Evolutionary conservation across 768 basidiomycete genomes (phyloP).

Genomic region (Lactifluus subvellereus): DNA sequence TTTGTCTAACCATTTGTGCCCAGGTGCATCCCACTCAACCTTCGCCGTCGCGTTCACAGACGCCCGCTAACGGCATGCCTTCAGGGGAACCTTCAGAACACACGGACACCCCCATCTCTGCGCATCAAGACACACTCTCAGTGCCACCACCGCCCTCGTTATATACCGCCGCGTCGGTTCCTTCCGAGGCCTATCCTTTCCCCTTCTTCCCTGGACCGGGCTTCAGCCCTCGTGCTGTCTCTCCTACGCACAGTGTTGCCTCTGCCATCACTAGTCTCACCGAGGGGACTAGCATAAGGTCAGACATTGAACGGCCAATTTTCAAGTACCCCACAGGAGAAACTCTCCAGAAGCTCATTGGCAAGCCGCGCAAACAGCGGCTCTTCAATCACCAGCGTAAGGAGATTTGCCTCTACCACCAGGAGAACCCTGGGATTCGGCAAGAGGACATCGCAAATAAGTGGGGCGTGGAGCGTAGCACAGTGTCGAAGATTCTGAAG

Average conservation of each 20-base stretch:
- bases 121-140: slow-evolving; percentile 18
- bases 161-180: slow-evolving; percentile 12
- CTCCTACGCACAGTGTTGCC: slow-evolving; percentile 55
- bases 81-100: slow-evolving; percentile 22
- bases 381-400: slow-evolving; percentile 72
- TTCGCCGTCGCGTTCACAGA: slow-evolving; percentile 20
- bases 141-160: slow-evolving; percentile 18
- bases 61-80: slow-evolving; percentile 20
- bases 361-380: slow-evolving; percentile 63
- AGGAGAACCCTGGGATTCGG: slow-evolving; percentile 57
- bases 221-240: slow-evolving; percentile 46
- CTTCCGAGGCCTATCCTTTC: slow-evolving; percentile 20
- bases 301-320: slow-evolving; percentile 10
- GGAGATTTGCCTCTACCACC: slow-evolving; percentile 63
- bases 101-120: slow-evolving; percentile 14
- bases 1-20: slow-evolving; percentile 5
- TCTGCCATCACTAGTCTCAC: slow-evolving; percentile 52
- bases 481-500: slow-evolving; percentile 91
- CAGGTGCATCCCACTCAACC: slow-evolving; percentile 1
- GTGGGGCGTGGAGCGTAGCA: slow-evolving; percentile 83
- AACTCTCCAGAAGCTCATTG: slow-evolving; percentile 23
- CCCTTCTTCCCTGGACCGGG: slow-evolving; percentile 15
- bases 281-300: slow-evolving; percentile 26
- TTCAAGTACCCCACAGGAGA: slow-evolving; percentile 20
- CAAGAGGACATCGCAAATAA: slow-evolving; percentile 79